phyloP scores from a whole-genome alignment of 1,284 basidiomycete genomes.

The Cutaneotrichosporon curvatum region DNA sequence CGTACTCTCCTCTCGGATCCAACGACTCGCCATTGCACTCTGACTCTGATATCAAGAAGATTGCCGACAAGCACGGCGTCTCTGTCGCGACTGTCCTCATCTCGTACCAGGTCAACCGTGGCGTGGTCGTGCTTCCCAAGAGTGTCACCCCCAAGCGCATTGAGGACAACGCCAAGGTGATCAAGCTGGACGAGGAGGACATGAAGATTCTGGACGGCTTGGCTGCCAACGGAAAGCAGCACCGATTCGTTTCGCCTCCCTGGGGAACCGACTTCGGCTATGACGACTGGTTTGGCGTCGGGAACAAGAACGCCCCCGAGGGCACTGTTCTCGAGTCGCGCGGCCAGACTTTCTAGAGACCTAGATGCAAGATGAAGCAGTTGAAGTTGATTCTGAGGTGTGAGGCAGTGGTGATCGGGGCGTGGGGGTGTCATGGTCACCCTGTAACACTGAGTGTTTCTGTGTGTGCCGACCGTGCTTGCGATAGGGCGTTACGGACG shows the following conservation, averaged over 20 bases:
- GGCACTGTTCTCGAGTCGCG: slow-evolving; percentile 26
- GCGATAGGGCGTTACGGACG: too few species aligned
- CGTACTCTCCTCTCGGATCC: slow-evolving; percentile 78
- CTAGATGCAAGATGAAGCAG: neutral
- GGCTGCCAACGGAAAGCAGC: slow-evolving; percentile 60
- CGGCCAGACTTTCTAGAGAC: slow-evolving; percentile 12
- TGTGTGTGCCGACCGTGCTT: too few species aligned
- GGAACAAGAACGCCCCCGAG: slow-evolving; percentile 40
- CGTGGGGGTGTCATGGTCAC: too few species aligned
- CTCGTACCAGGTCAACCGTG: slow-evolving; percentile 47
- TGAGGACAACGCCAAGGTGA: slow-evolving; percentile 34
- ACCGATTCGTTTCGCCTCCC: slow-evolving; percentile 45
- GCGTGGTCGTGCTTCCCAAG: slow-evolving; percentile 62
- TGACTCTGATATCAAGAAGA: slow-evolving; percentile 59
- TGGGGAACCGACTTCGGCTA: slow-evolving; percentile 44
- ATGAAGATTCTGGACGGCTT: slow-evolving; percentile 59
- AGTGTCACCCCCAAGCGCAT: slow-evolving; percentile 64
- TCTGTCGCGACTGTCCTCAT: slow-evolving; percentile 52
- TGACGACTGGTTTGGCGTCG: slow-evolving; percentile 39
- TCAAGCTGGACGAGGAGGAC: slow-evolving; percentile 55
- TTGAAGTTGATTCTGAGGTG: too few species aligned
- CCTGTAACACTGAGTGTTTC: too few species aligned
- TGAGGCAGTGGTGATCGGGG: too few species aligned
- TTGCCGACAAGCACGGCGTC: slow-evolving; percentile 59
- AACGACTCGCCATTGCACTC: slow-evolving; percentile 58